Evolutionary conservation across 2,329 filamentous ascomycete species (phyloP).

Genomic region (Neofusicoccum parvum): DNA sequence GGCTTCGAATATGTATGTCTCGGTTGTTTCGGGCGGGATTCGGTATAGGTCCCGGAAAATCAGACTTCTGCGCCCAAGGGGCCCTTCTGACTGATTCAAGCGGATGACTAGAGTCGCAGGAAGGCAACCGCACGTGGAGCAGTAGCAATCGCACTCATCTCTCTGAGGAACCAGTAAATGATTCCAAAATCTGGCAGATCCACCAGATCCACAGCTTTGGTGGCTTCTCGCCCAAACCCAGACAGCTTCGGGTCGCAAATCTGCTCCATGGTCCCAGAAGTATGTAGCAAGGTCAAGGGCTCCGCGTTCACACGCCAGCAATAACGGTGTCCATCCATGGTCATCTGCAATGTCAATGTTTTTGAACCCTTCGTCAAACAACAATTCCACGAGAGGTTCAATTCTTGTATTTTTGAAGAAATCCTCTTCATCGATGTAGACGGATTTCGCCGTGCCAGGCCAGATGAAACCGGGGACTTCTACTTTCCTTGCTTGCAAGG

Average conservation of each 20-base stretch:
- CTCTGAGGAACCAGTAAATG: neutral
- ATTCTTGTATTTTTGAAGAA: rapidly evolving
- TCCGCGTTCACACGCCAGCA: neutral
- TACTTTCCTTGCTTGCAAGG: neutral
- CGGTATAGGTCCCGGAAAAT: neutral
- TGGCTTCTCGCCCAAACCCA: neutral
- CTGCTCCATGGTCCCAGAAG: neutral
- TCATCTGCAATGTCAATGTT: neutral
- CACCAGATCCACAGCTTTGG: rapidly evolving
- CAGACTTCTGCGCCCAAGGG: neutral
- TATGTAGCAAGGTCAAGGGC: neutral
- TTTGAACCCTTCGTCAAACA: neutral
- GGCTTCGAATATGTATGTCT: neutral
- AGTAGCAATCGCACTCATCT: neutral
- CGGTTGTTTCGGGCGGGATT: neutral
- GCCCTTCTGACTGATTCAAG: rapidly evolving
- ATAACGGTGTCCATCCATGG: neutral
- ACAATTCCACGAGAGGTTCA: neutral
- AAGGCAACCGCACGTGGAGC: neutral
- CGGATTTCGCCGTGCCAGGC: neutral
- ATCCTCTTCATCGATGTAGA: neutral
- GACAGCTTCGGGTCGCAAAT: neutral
- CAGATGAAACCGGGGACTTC: neutral
- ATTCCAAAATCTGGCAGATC: neutral
- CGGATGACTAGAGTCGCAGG: neutral